Evolutionary conservation across 2,329 filamentous ascomycete genomes (phyloP).

Genomic region (Claviceps citrina): DNA sequence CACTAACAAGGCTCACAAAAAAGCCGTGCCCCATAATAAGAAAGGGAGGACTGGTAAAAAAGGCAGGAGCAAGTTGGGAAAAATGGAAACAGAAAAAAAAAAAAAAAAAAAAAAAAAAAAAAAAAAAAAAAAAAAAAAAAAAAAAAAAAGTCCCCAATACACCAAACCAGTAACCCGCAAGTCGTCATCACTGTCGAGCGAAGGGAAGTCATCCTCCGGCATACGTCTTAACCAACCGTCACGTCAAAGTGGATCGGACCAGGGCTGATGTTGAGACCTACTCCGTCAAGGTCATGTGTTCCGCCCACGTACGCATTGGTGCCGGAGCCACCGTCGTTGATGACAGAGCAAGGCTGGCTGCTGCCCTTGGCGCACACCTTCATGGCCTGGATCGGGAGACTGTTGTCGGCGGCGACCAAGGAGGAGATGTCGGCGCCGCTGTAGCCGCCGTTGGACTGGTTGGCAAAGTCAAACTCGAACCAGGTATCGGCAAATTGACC

Average conservation of each 20-base stretch:
- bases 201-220: too few species aligned
- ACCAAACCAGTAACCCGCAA: neutral
- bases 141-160: neutral
- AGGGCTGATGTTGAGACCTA: constrained; percentile 24
- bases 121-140: too few species aligned
- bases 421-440: constrained; percentile 36
- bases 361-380: constrained; percentile 21
- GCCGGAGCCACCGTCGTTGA: constrained; percentile 21
- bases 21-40: too few species aligned
- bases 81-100: too few species aligned
- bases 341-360: constrained; percentile 25
- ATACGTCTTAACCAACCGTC: constrained; percentile 19
- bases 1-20: too few species aligned
- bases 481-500: constrained; percentile 31
- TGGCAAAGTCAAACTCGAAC: constrained; percentile 35
- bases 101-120: too few species aligned
- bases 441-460: constrained; percentile 29
- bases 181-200: neutral
- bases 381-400: constrained; percentile 20
- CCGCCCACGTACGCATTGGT: constrained; percentile 23
- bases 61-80: too few species aligned
- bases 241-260: constrained; percentile 16
- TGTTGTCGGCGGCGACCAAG: constrained; percentile 25
- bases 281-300: constrained; percentile 23
- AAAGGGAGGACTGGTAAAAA: too few species aligned